Base-by-base conservation (phyloP, 1,284 basidiomycete species). In the Caloboletus firmus region DNA sequence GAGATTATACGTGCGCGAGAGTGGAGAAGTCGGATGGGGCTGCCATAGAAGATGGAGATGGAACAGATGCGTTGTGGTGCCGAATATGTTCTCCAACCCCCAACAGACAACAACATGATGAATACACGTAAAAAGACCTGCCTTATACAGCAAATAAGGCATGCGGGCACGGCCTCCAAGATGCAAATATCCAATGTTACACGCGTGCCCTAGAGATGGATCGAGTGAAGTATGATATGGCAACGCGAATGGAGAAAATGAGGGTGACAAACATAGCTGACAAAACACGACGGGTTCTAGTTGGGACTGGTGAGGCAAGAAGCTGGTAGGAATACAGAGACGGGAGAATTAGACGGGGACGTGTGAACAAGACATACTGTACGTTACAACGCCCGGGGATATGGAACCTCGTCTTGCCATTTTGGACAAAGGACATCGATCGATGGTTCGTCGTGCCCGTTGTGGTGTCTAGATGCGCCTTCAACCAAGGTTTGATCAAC, bases 401-500 rank as follows among this genome's bases (percentile, higher is more conserved):
- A 47, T 5, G 60, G 51, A 51, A 43, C 32, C 45, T 54, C 34
- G 4, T 2, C 9, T 49, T 55, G 9, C 64, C 45, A 51, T 53
- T 22, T 62, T 45, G 44, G 46, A 42, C 10, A 0, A 37, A 2
- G 0, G 18, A 30, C 34, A 43, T 20, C 15, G 22, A 61, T 62
- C 54, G 61, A 62, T 62, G 51, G 44, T 0, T 2, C 11, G 0
- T 49, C 28, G 24, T 49, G 36, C 60, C 50, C 8, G 8, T 52
- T 58, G 40, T 11, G 45, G 60, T 41, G 20, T 15, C 45, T 40
- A 17, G 30, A 31, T 31, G 47, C 37, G 22, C 45, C 49, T 45
- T 39, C 11, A 46, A 31, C 13, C 36, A 62, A 62, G 52, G 62
- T 63, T 63, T 48, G 31, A 65, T 65, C 52, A 42, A 62, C 60